These are phyloP conservation scores for Xerocomellus dryophilus DNA, from an alignment of 768 basidiomycete genomes.

Conservation along the genomic window DNA sequence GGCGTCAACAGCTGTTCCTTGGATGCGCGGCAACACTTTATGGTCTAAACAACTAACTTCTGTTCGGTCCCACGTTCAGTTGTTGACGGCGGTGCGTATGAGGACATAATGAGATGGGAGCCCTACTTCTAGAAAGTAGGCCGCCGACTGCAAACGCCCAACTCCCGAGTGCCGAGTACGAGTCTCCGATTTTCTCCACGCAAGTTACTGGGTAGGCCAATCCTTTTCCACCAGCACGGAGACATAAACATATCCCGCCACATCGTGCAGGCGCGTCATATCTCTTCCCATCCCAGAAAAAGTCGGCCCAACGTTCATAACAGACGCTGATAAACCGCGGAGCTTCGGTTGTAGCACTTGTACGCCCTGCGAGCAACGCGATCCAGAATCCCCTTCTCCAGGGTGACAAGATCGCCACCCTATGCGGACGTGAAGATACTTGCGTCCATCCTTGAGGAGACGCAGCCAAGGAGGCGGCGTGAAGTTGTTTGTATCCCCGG, in stretches of 20 bases:
- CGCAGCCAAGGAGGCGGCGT: slow-evolving; percentile 37
- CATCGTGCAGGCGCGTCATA: slow-evolving; percentile 27
- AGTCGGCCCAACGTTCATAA: neutral
- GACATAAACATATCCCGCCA: no score
- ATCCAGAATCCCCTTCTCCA: slow-evolving; percentile 17
- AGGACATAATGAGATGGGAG: no score
- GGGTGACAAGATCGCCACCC: slow-evolving; percentile 24
- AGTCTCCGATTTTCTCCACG: no score
- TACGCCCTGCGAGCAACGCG: slow-evolving; percentile 23
- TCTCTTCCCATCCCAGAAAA: neutral
- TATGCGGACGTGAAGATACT: slow-evolving; percentile 26
- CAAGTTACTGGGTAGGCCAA: no score
- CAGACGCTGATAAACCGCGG: slow-evolving; percentile 23
- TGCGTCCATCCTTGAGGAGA: slow-evolving; percentile 29
- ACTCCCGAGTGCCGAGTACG: no score
- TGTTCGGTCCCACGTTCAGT: neutral
- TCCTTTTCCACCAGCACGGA: no score
- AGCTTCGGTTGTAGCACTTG: slow-evolving; percentile 27
- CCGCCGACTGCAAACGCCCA: no score
- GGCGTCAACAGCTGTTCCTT: neutral
- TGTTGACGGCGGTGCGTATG: no score
- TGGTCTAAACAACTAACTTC: neutral
- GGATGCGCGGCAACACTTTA: neutral
- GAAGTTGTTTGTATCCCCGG: slow-evolving; percentile 39
- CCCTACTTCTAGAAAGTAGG: no score